Evolutionary conservation across 2,329 filamentous ascomycete genomes (phyloP).

Genomic region (Trichophyton rubrum): DNA sequence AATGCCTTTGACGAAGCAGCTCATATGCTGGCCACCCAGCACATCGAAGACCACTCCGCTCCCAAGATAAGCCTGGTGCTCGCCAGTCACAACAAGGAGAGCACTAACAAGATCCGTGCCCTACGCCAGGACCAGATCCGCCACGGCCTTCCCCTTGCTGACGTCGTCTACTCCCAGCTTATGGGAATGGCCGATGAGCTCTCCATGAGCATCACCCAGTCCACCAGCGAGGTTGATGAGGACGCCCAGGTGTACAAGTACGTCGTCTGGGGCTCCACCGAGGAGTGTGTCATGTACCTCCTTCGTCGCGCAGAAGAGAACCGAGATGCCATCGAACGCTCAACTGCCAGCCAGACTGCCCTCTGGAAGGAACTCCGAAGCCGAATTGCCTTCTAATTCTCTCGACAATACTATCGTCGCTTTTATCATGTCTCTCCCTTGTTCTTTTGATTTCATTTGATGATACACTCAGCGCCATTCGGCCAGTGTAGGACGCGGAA

Average conservation of each 20-base stretch:
- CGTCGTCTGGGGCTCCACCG: conserved; percentile 47
- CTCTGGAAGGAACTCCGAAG: conserved; percentile 14
- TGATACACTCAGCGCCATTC: background rate
- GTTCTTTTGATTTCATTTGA: background rate
- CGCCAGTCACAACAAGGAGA: conserved; percentile 47
- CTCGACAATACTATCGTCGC: background rate
- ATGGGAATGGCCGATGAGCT: conserved; percentile 96
- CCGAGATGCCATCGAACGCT: conserved; percentile 47
- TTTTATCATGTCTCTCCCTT: background rate
- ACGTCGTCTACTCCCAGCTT: conserved; percentile 60
- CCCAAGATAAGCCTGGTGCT: conserved; percentile 42
- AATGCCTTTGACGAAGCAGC: conserved; percentile 45
- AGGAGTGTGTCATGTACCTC: conserved; percentile 48
- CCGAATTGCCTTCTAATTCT: conserved; percentile 4
- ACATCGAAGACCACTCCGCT: conserved; percentile 27
- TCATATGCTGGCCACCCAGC: conserved; percentile 41
- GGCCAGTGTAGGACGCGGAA: background rate
- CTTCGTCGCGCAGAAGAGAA: conserved; percentile 62
- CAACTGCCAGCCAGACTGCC: conserved; percentile 10
- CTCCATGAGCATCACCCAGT: conserved; percentile 46
- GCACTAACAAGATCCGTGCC: conserved; percentile 40
- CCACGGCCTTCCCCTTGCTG: conserved; percentile 32
- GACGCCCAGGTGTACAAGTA: conserved; percentile 45
- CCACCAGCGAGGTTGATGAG: conserved; percentile 16
- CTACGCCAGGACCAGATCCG: conserved; percentile 35